These are phyloP conservation scores for Chytridiales sp. DNA, from an alignment of 371 early-diverging fungal genomes.

Conservation along the genomic window DNA sequence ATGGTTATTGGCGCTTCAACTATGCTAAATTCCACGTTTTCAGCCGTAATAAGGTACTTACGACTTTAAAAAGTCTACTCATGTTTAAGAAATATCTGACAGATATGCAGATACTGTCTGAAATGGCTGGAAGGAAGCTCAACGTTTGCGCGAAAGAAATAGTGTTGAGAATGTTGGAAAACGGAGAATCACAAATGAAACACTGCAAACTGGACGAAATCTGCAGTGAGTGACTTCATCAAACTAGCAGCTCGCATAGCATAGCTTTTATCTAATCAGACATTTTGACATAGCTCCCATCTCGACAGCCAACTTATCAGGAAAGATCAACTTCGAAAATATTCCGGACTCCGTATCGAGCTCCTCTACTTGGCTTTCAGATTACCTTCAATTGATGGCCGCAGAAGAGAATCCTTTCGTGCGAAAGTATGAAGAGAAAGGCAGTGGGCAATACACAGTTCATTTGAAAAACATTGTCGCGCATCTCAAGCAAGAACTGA, in stretches of 20 bases:
- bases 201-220: slow-evolving; percentile 50
- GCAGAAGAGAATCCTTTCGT: slow-evolving; percentile 67
- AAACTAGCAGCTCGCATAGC: not conserved
- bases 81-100: too few relatives aligned
- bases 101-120: slow-evolving; percentile 53
- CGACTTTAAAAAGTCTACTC: too few relatives aligned
- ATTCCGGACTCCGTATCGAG: not conserved
- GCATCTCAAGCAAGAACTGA: slow-evolving; percentile 60
- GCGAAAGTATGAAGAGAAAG: slow-evolving; percentile 66
- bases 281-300: slow-evolving; percentile 10
- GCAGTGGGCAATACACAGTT: slow-evolving; percentile 71
- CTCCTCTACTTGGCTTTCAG: slow-evolving; percentile 24
- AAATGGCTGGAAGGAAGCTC: slow-evolving; percentile 61
- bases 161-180: slow-evolving; percentile 57
- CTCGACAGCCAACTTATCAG: not conserved
- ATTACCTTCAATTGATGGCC: slow-evolving; percentile 66
- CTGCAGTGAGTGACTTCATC: slow-evolving; percentile 48
- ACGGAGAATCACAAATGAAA: slow-evolving; percentile 48
- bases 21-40: slow-evolving; percentile 74
- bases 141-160: slow-evolving; percentile 70
- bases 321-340: not conserved
- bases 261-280: too few relatives aligned
- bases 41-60: slow-evolving; percentile 65
- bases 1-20: slow-evolving; percentile 48
- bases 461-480: slow-evolving; percentile 36